Base-by-base conservation (phyloP, 2,329 filamentous ascomycete species). In the Metarhizium brunneum region DNA sequence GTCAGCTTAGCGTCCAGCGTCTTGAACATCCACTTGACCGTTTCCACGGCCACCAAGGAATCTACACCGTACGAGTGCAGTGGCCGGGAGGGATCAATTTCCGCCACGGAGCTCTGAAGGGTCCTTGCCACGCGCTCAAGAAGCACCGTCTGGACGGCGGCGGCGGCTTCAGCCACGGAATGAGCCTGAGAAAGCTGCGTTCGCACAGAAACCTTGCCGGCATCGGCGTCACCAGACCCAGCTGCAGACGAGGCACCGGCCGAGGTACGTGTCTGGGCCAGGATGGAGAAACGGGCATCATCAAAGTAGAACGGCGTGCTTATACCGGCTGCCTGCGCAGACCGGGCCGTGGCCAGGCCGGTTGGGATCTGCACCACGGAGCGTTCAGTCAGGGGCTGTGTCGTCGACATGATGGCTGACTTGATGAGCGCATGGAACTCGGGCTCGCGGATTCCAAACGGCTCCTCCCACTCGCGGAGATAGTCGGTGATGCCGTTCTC, bases 21-120 rank as follows among this genome's bases (percentile, higher is more conserved):
- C 62, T 78, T 69, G 59, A 78, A 71, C 62, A 20, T 45, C 42
- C 42, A 45, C n/a, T 45, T 45, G n/a, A 18, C 18, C 16, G 18
- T 25, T 25, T 45, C 42, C n/a, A 45, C 18, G 6, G 73, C 2
- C n/a, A 75, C 71, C 4, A 75, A 70, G n/a, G 72, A 75, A 65
- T 75, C 73, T 5, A 75, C 69, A 0, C 66, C 65, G 32, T 67
- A 68, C 0, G 57, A 52, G 0, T 60, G 50, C 4, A 66, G 53
- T 6, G 62, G 59, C 47, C 64, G 61, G 25, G n/a, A 29, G 4
- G 51, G 40, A 36, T 57, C 54, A 30, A 53, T 43, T n/a, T 53
- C 51, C n/a, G 40, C 8, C 6, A 36, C 7, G 3, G 51, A n/a
- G 20, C 8, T 32, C 18, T 43, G 51, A 7, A 53, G 51, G 20